A percentile compares a stretch with the other conserved stretches of the same genome.
Conservation (phyloP, 495 filamentous ascomycete genomes). For the Parathielavia hyrcaniae region DNA sequence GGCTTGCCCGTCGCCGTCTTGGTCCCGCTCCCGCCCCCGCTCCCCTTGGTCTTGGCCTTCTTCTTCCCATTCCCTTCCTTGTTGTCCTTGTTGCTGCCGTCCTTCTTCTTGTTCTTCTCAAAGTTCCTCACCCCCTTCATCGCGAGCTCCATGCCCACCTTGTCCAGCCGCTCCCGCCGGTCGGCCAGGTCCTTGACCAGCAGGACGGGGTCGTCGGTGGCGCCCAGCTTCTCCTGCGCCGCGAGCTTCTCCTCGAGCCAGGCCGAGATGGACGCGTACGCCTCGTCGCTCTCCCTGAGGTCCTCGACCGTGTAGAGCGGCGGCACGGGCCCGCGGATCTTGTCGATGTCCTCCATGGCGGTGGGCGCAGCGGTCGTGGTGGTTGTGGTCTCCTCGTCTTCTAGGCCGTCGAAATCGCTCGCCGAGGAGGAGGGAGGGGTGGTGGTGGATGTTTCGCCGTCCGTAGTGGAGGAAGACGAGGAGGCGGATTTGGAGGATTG, state of each 20-base stretch:
- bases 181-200: conserved; percentile 57
- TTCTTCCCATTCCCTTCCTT: conserved; percentile 32
- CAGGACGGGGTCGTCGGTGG: conserved; percentile 64
- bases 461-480: conserved; percentile 33
- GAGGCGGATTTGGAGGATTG: conserved; percentile 40
- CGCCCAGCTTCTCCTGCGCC: conserved; percentile 59
- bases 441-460: conserved; percentile 29
- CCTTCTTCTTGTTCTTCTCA: conserved; percentile 42
- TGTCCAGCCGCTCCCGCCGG: conserved; percentile 56
- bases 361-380: conserved; percentile 35
- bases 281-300: conserved; percentile 48
- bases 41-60: neutral
- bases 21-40: neutral
- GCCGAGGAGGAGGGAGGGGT: conserved; percentile 34
- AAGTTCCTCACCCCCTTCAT: conserved; percentile 63
- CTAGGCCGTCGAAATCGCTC: conserved; percentile 57
- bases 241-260: conserved; percentile 68
- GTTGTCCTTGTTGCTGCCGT: conserved; percentile 41
- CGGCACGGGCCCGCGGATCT: conserved; percentile 42
- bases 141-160: conserved; percentile 61
- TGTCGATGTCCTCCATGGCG: conserved; percentile 33
- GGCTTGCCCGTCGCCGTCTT: conserved; percentile 35
- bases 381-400: conserved; percentile 44
- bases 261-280: conserved; percentile 40
- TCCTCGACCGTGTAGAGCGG: conserved; percentile 58